Conservation (phyloP, 2,329 filamentous ascomycete species). For the Trichophyton schoenleinii region DNA sequence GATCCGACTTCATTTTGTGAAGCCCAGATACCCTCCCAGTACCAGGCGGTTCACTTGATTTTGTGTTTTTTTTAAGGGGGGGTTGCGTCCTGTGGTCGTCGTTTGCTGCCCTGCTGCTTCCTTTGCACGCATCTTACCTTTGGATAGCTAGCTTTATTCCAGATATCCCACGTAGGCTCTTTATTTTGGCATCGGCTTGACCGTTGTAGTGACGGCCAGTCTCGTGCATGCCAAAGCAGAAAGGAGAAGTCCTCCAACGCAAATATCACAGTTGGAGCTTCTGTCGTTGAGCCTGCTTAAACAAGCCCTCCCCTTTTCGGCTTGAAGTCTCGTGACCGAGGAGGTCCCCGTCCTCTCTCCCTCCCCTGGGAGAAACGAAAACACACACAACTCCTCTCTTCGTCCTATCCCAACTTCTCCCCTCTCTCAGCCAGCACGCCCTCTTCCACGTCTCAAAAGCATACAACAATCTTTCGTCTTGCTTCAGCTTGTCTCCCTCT, state of each 20-base stretch:
- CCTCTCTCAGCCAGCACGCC: neutral
- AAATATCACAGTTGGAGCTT: neutral
- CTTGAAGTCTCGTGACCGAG: neutral
- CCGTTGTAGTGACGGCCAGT: neutral
- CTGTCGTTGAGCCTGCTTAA: neutral
- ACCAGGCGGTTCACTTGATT: neutral
- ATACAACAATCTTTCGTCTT: neutral
- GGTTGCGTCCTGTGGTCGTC: neutral
- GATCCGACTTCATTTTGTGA: neutral
- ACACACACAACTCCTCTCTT: neutral
- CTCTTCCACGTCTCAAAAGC: neutral
- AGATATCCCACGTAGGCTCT: neutral
- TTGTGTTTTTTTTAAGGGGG: neutral
- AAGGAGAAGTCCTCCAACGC: neutral
- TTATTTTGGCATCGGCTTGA: neutral
- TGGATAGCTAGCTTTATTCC: neutral
- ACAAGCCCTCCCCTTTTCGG: neutral
- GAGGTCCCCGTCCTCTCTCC: neutral
- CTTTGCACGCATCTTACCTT: neutral
- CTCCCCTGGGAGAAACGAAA: neutral
- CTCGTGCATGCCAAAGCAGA: neutral
- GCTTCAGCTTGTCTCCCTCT: neutral
- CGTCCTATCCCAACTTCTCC: neutral
- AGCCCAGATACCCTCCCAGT: slow-evolving; percentile 1
- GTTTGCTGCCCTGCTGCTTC: neutral